phyloP scores from a whole-genome alignment of 495 filamentous ascomycete species.

The Eremomyces bilateralis region DNA sequence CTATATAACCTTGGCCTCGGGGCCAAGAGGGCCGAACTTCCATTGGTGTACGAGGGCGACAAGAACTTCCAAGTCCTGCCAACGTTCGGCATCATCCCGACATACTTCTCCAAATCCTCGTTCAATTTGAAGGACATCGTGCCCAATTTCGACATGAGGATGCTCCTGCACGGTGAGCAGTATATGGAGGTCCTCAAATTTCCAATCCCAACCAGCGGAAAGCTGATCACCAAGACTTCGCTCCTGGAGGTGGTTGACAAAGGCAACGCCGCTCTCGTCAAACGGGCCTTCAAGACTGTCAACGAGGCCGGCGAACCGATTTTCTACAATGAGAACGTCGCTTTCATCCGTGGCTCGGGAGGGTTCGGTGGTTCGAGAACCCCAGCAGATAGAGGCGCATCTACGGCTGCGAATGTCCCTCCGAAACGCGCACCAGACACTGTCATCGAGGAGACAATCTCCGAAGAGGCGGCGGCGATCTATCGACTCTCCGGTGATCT shows the following conservation, averaged over 20 bases:
- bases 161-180: conserved; percentile 7
- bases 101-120: conserved; percentile 1
- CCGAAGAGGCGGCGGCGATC: conserved; percentile 81
- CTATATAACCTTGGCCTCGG: conserved; percentile 7
- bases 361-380: conserved; percentile 79
- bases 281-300: conserved; percentile 62
- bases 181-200: conserved; percentile 3
- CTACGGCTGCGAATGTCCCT: conserved; percentile 54
- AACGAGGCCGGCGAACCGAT: conserved; percentile 57
- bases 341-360: conserved; percentile 81
- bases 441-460: conserved; percentile 73
- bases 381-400: conserved; percentile 52
- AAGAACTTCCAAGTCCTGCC: conserved; percentile 7
- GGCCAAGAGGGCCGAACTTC: conserved; percentile 2
- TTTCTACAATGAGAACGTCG: conserved; percentile 87
- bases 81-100: conserved; percentile 4
- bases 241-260: conserved; percentile 93
- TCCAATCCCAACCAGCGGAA: conserved; percentile 29
- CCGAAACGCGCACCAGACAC: conserved; percentile 62
- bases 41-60: conserved; percentile 5
- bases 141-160: conserved; percentile 5
- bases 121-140: conserved; percentile 5
- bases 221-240: conserved; percentile 58
- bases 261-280: conserved; percentile 71
- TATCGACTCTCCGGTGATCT: conserved; percentile 87